Base-by-base conservation (phyloP, 2,329 filamentous ascomycete genomes). In the Graphilbum fragrans region DNA sequence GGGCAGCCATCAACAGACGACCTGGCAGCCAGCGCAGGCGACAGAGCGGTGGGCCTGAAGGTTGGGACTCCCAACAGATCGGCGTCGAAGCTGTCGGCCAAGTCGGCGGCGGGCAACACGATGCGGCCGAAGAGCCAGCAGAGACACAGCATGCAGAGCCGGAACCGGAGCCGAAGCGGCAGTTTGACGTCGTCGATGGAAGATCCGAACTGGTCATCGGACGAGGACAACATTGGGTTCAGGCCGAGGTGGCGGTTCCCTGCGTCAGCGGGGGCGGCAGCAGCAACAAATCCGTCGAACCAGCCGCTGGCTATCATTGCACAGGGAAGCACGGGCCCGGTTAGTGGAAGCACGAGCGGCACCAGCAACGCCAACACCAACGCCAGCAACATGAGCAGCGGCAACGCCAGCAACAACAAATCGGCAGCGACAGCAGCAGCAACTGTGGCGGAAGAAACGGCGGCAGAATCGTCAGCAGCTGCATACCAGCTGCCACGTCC, bases 151-250 rank as follows among this genome's bases (percentile, higher is more conserved):
- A 17, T 12, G 10, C 38, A 27, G 32, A 22, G 17, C 19, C 18
- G 37, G 9, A 38, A 22, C 10, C 41, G 46, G 11, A 47, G 42
- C 41, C 44, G 44, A 5, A 48, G 46, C 43, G 46, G 29, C 35
- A 49, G 47, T 27, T 36, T 47, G 5, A 34, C 43, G 5, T 48
- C 47, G 23, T 48, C 46, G 1, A 22, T 37, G 10, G 44, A 43
- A 17, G 44, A 47, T 49, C 51, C 20, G 45, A 50, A 18, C n/a
- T 54, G 29, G 56, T 48, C 54, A n/a, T 54, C 53, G 10, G 54
- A 58, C 19, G 56, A 60, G 6, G 56, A 57, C 27, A 50, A 50
- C 16, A 18, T 17, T 39, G 45, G 48, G 36, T 38, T 49, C 42
- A 47, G 49, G 16, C 49, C 41, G 37, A 47, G 44, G 37, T 49